A percentile compares a stretch with the other conserved stretches of the same genome.
Evolutionary conservation across 805 yeast species (phyloP).

Genomic region (Barnettozyma vustinii): DNA sequence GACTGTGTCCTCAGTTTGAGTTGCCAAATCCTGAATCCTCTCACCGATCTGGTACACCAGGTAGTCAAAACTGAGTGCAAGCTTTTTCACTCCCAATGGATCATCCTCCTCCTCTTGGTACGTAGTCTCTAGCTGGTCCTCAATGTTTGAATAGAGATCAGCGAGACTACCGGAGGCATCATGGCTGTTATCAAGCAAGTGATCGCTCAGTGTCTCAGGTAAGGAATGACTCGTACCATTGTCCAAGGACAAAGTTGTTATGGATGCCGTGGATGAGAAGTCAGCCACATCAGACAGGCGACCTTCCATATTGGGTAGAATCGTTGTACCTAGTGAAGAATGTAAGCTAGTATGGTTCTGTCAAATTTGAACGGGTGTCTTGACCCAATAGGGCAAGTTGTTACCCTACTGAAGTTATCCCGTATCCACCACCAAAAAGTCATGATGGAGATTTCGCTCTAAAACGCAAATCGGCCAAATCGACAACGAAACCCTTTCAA

Average conservation of each 20-base stretch:
- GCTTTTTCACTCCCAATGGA: conserved; percentile 54
- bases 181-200: background rate
- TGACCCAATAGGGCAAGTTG: background rate
- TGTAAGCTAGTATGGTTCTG: background rate
- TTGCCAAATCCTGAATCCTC: conserved; percentile 42
- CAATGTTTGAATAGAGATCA: background rate
- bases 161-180: background rate
- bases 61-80: conserved; percentile 61
- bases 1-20: conserved; percentile 30
- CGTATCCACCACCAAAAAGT: too few species aligned
- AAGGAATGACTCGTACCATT: background rate
- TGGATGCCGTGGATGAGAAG: conserved; percentile 1
- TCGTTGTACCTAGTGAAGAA: too few species aligned
- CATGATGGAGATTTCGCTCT: conserved; percentile 9
- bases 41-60: conserved; percentile 58
- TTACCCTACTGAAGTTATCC: background rate
- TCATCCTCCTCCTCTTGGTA: conserved; percentile 39
- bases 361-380: background rate
- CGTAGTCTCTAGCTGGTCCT: background rate
- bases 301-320: background rate
- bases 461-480: background rate
- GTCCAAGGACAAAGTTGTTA: background rate
- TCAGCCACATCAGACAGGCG: background rate
- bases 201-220: background rate
- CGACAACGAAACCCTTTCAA: background rate